phyloP scores from a whole-genome alignment of 257 asterid genomes.

The Anisodus tanguticus region DNA sequence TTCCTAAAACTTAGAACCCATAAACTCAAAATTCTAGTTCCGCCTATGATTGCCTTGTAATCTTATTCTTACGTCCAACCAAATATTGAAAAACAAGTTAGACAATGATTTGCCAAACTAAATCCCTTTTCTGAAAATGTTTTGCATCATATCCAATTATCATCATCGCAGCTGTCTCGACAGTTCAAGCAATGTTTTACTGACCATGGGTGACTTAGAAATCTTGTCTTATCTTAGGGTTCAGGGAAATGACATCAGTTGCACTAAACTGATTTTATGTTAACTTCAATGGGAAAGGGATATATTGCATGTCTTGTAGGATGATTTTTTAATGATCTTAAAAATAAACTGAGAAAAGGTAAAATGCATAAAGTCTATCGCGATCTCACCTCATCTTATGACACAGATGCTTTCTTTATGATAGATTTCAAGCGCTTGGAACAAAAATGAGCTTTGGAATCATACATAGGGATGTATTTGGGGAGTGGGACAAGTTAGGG shows the following conservation, averaged over 20 bases:
- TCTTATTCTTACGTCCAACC: background rate
- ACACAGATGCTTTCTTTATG: slow-evolving; percentile 86
- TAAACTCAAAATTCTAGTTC: background rate
- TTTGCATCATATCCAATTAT: background rate
- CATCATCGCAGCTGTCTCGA: background rate
- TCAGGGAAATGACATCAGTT: slow-evolving; percentile 20
- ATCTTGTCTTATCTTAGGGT: slow-evolving; percentile 17
- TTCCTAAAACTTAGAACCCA: background rate
- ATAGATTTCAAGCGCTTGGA: slow-evolving; percentile 98
- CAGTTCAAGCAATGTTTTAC: background rate
- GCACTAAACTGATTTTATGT: background rate
- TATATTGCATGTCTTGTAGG: slow-evolving; percentile 43
- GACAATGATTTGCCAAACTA: background rate
- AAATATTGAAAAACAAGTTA: background rate
- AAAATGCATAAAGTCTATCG: slow-evolving; percentile 54
- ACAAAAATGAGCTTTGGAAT: slow-evolving; percentile 93
- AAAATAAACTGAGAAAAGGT: slow-evolving; percentile 53
- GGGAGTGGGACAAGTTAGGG: slow-evolving; percentile 97
- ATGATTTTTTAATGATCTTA: slow-evolving; percentile 44
- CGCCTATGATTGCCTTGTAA: background rate
- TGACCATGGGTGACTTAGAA: background rate
- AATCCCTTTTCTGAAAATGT: background rate
- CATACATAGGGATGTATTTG: slow-evolving; percentile 95
- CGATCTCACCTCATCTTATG: slow-evolving; percentile 69
- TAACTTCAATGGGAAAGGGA: slow-evolving; percentile 13